phyloP scores from a whole-genome alignment of 371 early-diverging fungal genomes.

The Apophysomyces elegans region DNA sequence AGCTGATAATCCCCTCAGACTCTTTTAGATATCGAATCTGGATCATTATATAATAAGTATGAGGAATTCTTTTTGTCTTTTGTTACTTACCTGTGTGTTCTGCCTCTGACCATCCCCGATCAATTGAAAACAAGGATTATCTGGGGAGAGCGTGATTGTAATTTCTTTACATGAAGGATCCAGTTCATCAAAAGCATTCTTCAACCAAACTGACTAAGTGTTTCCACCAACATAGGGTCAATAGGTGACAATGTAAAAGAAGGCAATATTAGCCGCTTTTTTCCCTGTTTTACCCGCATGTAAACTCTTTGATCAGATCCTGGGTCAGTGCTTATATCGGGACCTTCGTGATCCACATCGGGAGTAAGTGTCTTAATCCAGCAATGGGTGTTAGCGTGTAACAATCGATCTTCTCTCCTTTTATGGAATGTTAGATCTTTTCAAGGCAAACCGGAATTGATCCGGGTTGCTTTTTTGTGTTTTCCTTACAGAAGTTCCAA shows the following conservation, averaged over 20 bases:
- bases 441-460: background rate
- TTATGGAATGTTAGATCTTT: background rate
- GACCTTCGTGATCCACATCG: conserved; percentile 30
- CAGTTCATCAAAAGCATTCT: conserved; percentile 37
- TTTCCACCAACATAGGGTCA: too few species aligned
- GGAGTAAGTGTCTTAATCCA: conserved; percentile 37
- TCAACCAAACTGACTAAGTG: conserved; percentile 34
- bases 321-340: conserved; percentile 21
- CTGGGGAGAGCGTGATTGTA: conserved; percentile 35
- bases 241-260: too few species aligned
- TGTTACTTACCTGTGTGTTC: conserved; percentile 20
- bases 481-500: conserved; percentile 29
- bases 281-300: conserved; percentile 27
- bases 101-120: conserved; percentile 30
- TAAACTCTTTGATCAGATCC: conserved; percentile 24
- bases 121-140: conserved; percentile 33
- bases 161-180: conserved; percentile 33
- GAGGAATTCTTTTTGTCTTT: background rate
- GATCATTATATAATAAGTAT: background rate
- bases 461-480: background rate
- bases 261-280: too few species aligned
- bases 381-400: conserved; percentile 20
- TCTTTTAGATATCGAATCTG: conserved; percentile 37
- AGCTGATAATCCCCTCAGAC: conserved; percentile 40
- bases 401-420: conserved; percentile 30